phyloP scores from a whole-genome alignment of 1,139 yeast species.

The Scheffersomyces quercinus region DNA sequence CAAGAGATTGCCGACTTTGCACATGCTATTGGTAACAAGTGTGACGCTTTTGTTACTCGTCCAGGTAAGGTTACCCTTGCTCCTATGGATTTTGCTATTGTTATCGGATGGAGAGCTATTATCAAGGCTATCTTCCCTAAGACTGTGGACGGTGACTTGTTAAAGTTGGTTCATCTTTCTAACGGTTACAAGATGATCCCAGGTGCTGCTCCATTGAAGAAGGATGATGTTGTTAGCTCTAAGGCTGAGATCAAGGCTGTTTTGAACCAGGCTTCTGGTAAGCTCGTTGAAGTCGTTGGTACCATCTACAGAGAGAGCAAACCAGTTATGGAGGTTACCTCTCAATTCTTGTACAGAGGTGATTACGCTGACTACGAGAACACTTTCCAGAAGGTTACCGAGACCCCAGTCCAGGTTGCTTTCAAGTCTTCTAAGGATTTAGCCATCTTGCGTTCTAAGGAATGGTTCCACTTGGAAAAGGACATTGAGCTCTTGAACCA shows the following conservation, averaged over 20 bases:
- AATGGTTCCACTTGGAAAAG: conserved; percentile 89
- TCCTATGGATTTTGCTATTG: conserved; percentile 99
- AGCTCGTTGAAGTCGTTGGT: conserved; percentile 94
- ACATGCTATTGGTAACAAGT: conserved; percentile 95
- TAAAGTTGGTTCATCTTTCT: conserved; percentile 90
- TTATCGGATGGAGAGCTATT: conserved; percentile 97
- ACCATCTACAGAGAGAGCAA: conserved; percentile 72
- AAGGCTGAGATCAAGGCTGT: conserved; percentile 87
- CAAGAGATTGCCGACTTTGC: conserved; percentile 88
- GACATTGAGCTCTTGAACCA: conserved; percentile 73
- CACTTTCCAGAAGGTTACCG: conserved; percentile 87
- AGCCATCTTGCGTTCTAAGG: conserved; percentile 91
- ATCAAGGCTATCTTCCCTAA: conserved; percentile 96
- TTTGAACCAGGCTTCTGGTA: conserved; percentile 88
- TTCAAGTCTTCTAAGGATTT: conserved; percentile 81
- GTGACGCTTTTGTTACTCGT: conserved; percentile 92
- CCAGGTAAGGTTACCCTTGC: conserved; percentile 84
- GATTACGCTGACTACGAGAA: conserved; percentile 81
- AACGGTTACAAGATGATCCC: conserved; percentile 94
- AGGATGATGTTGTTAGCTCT: conserved; percentile 83
- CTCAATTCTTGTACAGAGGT: conserved; percentile 97
- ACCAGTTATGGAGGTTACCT: conserved; percentile 91
- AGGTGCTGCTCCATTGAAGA: conserved; percentile 86
- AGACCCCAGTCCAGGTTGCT: conserved; percentile 81
- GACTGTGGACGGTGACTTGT: conserved; percentile 92